These are phyloP conservation scores for Symbiotaphrina buchneri DNA, from an alignment of 495 filamentous ascomycete species.

Conservation along the genomic window DNA sequence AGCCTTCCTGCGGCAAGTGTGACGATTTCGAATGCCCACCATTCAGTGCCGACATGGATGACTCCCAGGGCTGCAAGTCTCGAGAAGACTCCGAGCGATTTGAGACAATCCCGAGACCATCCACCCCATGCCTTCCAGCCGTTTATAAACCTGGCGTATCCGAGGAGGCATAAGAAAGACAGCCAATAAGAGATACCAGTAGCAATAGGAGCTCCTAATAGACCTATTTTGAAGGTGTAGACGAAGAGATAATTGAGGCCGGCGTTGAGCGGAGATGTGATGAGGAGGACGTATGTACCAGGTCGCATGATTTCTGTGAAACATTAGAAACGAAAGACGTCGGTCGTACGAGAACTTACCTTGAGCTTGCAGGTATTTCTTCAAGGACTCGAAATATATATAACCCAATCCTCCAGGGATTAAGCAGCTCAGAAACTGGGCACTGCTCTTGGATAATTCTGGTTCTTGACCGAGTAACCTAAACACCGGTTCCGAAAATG, in stretches of 20 bases:
- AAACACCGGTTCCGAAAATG: constrained; percentile 57
- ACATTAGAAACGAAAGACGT: neutral
- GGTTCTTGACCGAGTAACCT: constrained; percentile 56
- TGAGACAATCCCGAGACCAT: constrained; percentile 37
- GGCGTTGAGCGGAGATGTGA: constrained; percentile 64
- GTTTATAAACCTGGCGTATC: constrained; percentile 48
- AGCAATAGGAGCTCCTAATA: constrained; percentile 65
- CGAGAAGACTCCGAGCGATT: constrained; percentile 49
- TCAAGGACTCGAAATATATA: constrained; percentile 78
- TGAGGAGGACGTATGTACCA: constrained; percentile 66
- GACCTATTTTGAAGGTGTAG: constrained; percentile 42
- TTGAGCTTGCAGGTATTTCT: constrained; percentile 85
- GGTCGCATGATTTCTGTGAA: constrained; percentile 56
- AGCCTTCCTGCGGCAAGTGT: constrained; percentile 68
- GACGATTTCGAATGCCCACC: constrained; percentile 97
- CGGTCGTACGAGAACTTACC: constrained; percentile 18
- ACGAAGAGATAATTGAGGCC: constrained; percentile 62
- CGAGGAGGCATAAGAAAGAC: constrained; percentile 55
- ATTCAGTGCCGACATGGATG: constrained; percentile 82
- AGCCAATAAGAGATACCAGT: constrained; percentile 76
- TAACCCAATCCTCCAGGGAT: constrained; percentile 79
- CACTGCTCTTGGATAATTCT: constrained; percentile 51
- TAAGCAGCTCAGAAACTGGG: constrained; percentile 51
- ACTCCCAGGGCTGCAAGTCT: constrained; percentile 58
- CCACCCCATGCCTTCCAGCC: constrained; percentile 75